phyloP scores from a whole-genome alignment of 2,329 filamentous ascomycete genomes.

The Conoideocrella luteorostrata region DNA sequence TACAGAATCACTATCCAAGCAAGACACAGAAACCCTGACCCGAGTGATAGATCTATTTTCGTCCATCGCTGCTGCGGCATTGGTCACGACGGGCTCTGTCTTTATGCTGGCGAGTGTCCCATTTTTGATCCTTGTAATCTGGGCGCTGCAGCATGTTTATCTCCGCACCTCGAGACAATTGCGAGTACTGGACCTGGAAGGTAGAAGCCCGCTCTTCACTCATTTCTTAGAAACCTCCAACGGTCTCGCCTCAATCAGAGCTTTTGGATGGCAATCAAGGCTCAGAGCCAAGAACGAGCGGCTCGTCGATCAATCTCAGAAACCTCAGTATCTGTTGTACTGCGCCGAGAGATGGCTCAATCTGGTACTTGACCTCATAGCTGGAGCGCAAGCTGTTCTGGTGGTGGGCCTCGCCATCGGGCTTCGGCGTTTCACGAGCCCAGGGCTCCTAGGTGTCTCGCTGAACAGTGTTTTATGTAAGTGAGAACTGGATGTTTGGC shows the following conservation, averaged over 20 bases:
- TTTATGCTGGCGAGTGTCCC: slow-evolving; percentile 9
- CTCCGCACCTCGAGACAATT: slow-evolving; percentile 44
- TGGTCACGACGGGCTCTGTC: slow-evolving; percentile 7
- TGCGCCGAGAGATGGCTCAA: slow-evolving; percentile 49
- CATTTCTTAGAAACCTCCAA: slow-evolving; percentile 37
- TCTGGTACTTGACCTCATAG: slow-evolving; percentile 40
- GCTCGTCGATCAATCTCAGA: slow-evolving; percentile 44
- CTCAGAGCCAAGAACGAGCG: slow-evolving; percentile 36
- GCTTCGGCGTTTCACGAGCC: slow-evolving; percentile 4
- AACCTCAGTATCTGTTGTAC: slow-evolving; percentile 48
- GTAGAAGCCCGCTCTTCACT: slow-evolving; percentile 38
- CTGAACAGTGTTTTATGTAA: slow-evolving; percentile 10
- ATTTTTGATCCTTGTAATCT: slow-evolving; percentile 7
- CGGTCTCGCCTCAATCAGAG: slow-evolving; percentile 41
- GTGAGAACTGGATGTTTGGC: too few relatives aligned
- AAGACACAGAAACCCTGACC: too few relatives aligned
- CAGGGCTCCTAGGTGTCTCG: slow-evolving; percentile 10
- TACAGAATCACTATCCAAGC: too few relatives aligned
- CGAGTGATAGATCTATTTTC: slow-evolving; percentile 4
- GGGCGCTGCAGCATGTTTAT: slow-evolving; percentile 10
- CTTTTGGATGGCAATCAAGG: slow-evolving; percentile 44
- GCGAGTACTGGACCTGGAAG: slow-evolving; percentile 45
- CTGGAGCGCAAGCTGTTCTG: slow-evolving; percentile 36
- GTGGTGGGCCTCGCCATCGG: slow-evolving; percentile 36
- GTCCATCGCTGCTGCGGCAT: slow-evolving; percentile 4